Conservation (phyloP, 31 red algal genomes). For the Porphyra umbilicalis region DNA sequence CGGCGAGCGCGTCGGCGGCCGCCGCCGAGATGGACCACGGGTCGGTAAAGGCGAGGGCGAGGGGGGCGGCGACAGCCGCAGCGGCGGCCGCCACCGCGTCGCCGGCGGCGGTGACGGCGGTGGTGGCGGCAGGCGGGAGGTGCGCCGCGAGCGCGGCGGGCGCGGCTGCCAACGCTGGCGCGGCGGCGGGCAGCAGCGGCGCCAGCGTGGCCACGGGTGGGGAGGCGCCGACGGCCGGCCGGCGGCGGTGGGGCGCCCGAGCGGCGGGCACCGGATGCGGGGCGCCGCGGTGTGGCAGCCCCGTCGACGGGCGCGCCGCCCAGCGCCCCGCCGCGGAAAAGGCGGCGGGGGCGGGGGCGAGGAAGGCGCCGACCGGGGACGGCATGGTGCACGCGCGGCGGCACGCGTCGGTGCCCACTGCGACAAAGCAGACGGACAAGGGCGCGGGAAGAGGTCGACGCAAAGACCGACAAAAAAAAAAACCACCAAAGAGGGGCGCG, state of each 20-base stretch:
- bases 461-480: no score
- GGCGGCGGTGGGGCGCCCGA: background rate
- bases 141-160: background rate
- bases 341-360: background rate
- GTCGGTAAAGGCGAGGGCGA: conserved; percentile 2
- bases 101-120: background rate
- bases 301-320: background rate
- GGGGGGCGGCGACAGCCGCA: no score
- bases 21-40: conserved; percentile 58
- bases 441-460: no score
- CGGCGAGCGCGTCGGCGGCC: conserved; percentile 34
- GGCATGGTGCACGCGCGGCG: background rate
- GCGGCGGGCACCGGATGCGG: background rate
- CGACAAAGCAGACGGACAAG: no score
- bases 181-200: background rate
- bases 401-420: no score
- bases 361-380: background rate
- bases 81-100: background rate
- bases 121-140: background rate
- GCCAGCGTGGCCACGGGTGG: background rate
- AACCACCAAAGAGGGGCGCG: no score
- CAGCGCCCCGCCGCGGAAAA: background rate
- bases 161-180: background rate
- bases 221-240: background rate
- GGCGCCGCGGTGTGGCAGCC: no score